A percentile compares a stretch with the other conserved stretches of the same genome.
phyloP scores from a whole-genome alignment of 768 basidiomycete genomes.

The Boletus barrowsii region DNA sequence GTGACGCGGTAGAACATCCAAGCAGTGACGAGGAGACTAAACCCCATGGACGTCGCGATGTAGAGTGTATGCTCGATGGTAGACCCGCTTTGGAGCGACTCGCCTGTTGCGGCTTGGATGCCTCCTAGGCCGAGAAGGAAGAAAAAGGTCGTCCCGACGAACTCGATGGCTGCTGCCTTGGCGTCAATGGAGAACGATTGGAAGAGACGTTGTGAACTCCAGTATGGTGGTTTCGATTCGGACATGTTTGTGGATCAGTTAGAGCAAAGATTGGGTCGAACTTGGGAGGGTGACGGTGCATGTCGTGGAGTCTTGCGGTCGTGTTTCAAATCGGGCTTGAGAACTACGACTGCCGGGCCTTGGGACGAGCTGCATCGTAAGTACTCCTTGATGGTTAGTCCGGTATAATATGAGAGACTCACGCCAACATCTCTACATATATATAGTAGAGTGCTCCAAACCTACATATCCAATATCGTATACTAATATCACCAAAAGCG shows the following conservation, averaged over 20 bases:
- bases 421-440: no score
- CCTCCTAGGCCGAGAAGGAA: slow-evolving; percentile 65
- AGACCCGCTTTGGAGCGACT: slow-evolving; percentile 30
- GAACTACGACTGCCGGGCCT: no score
- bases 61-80: slow-evolving; percentile 48
- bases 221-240: slow-evolving; percentile 8
- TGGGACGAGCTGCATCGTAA: no score
- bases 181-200: slow-evolving; percentile 37
- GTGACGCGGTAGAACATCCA: slow-evolving; percentile 69
- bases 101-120: slow-evolving; percentile 52
- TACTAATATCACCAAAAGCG: no score
- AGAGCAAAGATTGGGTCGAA: background rate
- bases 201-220: slow-evolving; percentile 28
- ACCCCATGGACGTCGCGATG: slow-evolving; percentile 57
- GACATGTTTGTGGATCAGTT: slow-evolving; percentile 8
- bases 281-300: no score
- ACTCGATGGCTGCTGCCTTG: slow-evolving; percentile 53
- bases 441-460: no score
- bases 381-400: no score
- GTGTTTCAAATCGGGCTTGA: no score
- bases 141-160: slow-evolving; percentile 59
- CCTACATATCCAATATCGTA: no score
- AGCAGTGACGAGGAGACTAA: slow-evolving; percentile 58
- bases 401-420: no score
- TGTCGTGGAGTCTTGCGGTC: no score